Evolutionary conservation across 2,329 filamentous ascomycete genomes (phyloP).

Genomic region (Colletotrichum acutatum): DNA sequence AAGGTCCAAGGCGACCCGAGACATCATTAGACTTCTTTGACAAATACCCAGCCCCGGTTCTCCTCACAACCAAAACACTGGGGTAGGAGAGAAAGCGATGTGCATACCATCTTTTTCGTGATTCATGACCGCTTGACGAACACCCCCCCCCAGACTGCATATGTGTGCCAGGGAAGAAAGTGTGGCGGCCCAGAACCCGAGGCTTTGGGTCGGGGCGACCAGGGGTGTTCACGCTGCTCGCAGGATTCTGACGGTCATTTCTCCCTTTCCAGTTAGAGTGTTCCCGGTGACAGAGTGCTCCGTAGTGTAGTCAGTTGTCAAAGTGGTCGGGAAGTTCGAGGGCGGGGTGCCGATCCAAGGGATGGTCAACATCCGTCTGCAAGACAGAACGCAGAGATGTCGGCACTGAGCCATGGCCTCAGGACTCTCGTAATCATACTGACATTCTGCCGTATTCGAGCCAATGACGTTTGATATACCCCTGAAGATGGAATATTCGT

Average conservation of each 20-base stretch:
- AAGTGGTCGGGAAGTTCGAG: neutral
- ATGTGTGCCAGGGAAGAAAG: conserved; percentile 31
- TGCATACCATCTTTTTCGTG: conserved; percentile 12
- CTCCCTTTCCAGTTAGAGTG: neutral
- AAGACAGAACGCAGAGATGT: conserved; percentile 11
- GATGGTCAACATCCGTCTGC: conserved; percentile 13
- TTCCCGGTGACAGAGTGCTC: neutral
- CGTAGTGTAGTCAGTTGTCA: neutral
- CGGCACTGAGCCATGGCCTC: conserved; percentile 7
- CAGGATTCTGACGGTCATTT: conserved; percentile 13
- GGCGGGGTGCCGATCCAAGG: conserved; percentile 21
- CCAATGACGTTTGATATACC: conserved; percentile 4
- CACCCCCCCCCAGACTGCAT: conserved; percentile 22
- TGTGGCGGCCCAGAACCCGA: conserved; percentile 36
- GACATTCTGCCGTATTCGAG: conserved; percentile 1
- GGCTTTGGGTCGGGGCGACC: conserved; percentile 32
- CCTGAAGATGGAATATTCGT: neutral
- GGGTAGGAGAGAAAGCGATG: neutral
- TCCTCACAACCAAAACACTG: neutral
- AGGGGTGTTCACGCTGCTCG: neutral
- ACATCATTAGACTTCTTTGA: conserved; percentile 35
- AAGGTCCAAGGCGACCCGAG: conserved; percentile 22
- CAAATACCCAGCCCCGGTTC: conserved; percentile 33
- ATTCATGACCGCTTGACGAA: conserved; percentile 26
- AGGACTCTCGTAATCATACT: neutral